Conservation (phyloP, 768 basidiomycete genomes). For the Phallus indusiatus region DNA sequence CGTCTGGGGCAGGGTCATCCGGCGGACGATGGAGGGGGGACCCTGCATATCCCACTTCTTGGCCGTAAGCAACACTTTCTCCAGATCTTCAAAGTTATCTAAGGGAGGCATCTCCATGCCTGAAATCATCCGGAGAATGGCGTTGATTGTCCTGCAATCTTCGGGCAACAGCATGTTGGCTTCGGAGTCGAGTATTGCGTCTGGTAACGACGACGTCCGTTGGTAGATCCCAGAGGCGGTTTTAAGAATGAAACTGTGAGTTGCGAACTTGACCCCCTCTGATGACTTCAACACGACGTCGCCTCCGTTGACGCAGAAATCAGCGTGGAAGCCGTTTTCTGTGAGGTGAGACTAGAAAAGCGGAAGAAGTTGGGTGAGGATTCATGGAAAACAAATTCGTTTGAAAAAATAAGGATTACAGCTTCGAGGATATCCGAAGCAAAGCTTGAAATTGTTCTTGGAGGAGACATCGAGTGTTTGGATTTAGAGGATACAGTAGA, state of each 20-base stretch:
- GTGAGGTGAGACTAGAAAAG: not conserved
- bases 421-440: not conserved
- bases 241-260: slow-evolving; percentile 52
- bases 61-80: slow-evolving; percentile 49
- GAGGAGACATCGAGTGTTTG: not conserved
- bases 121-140: slow-evolving; percentile 50
- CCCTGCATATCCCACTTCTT: slow-evolving; percentile 69
- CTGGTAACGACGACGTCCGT: slow-evolving; percentile 48
- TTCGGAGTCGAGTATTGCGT: slow-evolving; percentile 7
- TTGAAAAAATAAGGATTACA: not conserved
- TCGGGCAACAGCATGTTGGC: slow-evolving; percentile 45
- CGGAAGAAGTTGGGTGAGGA: not conserved
- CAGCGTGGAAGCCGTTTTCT: slow-evolving; percentile 29
- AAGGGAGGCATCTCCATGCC: slow-evolving; percentile 44
- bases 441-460: not conserved
- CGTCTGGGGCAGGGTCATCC: slow-evolving; percentile 43
- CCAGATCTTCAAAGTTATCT: slow-evolving; percentile 43
- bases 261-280: slow-evolving; percentile 41
- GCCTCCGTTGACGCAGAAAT: slow-evolving; percentile 43
- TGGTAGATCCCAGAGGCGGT: slow-evolving; percentile 59
- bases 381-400: not conserved
- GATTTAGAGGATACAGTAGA: too few relatives aligned
- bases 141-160: slow-evolving; percentile 43
- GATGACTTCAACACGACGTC: slow-evolving; percentile 45
- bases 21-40: slow-evolving; percentile 48